Evolutionary conservation across 2,329 filamentous ascomycete genomes (phyloP).

Genomic region (Exophiala phaeomuriformis): DNA sequence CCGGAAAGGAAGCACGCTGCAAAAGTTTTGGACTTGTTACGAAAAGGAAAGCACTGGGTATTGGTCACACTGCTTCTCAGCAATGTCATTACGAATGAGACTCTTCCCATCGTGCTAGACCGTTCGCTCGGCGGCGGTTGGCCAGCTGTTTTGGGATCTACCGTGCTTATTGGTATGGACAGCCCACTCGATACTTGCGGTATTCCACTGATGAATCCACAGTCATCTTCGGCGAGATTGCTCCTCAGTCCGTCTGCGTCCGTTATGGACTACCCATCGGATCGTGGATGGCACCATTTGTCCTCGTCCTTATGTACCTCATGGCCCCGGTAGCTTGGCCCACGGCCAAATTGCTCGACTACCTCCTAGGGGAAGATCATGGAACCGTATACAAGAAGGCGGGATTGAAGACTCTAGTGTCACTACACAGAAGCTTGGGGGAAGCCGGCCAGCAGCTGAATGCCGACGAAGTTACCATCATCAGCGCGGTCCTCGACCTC

Average conservation of each 20-base stretch:
- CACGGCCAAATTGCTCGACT: conserved; percentile 90
- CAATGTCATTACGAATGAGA: conserved; percentile 98
- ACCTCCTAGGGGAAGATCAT: conserved; percentile 85
- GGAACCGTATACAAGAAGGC: conserved; percentile 98
- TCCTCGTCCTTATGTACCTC: conserved; percentile 84
- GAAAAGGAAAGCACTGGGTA: conserved; percentile 95
- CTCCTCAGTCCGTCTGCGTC: conserved; percentile 92
- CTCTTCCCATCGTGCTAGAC: conserved; percentile 88
- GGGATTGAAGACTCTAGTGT: conserved; percentile 91
- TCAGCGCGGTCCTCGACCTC: conserved; percentile 88
- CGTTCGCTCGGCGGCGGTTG: conserved; percentile 88
- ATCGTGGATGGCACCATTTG: conserved; percentile 83
- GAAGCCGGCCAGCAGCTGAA: conserved; percentile 80
- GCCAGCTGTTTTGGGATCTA: conserved; percentile 88
- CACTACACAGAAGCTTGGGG: conserved; percentile 84
- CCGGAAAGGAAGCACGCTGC: conserved; percentile 80
- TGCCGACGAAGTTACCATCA: conserved; percentile 97
- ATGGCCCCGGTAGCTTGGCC: conserved; percentile 88
- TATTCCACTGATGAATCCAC: conserved; percentile 10
- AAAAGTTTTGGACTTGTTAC: conserved; percentile 69
- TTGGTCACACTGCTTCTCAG: conserved; percentile 86
- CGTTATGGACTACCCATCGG: conserved; percentile 93
- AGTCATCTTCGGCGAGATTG: conserved; percentile 98
- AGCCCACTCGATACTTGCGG: neutral
- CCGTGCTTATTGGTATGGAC: conserved; percentile 75